phyloP scores from a whole-genome alignment of 179 eudicot genomes.

The Beta macrorhiza region DNA sequence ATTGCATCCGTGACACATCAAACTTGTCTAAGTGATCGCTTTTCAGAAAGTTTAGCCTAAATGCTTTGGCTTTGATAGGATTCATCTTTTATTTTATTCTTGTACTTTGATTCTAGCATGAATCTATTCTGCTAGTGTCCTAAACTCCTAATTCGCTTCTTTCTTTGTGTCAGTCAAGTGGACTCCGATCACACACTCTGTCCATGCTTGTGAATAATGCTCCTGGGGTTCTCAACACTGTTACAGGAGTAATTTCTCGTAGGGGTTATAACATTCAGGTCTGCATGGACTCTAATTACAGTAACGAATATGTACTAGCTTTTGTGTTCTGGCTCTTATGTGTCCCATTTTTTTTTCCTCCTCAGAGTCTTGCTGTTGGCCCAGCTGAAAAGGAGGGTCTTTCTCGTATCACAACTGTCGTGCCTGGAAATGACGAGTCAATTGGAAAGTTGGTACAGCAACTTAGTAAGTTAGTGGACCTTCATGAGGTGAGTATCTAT shows the following conservation, averaged over 20 bases:
- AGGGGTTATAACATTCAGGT: constrained; percentile 90
- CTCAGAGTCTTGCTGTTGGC: constrained; percentile 52
- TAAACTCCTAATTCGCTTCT: constrained; percentile 11
- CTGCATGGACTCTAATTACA: background rate
- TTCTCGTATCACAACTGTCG: constrained; percentile 51
- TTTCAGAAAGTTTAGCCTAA: constrained; percentile 1
- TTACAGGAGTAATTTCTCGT: constrained; percentile 75
- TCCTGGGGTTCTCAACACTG: constrained; percentile 80
- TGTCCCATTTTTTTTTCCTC: constrained; percentile 5
- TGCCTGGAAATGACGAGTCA: constrained; percentile 51
- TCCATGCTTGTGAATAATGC: constrained; percentile 68
- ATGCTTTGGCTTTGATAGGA: constrained; percentile 1
- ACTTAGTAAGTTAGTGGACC: constrained; percentile 41
- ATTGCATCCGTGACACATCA: background rate
- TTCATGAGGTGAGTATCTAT: constrained; percentile 38
- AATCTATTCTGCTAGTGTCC: background rate
- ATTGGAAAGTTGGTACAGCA: constrained; percentile 54
- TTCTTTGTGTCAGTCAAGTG: constrained; percentile 57
- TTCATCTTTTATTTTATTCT: background rate
- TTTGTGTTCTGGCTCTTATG: background rate
- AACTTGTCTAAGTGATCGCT: background rate
- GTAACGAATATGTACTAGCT: background rate
- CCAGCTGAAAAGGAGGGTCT: constrained; percentile 46
- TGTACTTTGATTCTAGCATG: background rate
- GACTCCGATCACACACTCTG: constrained; percentile 75